phyloP scores from a whole-genome alignment of 2,329 filamentous ascomycete species.

The Salinomyces thailandicus region DNA sequence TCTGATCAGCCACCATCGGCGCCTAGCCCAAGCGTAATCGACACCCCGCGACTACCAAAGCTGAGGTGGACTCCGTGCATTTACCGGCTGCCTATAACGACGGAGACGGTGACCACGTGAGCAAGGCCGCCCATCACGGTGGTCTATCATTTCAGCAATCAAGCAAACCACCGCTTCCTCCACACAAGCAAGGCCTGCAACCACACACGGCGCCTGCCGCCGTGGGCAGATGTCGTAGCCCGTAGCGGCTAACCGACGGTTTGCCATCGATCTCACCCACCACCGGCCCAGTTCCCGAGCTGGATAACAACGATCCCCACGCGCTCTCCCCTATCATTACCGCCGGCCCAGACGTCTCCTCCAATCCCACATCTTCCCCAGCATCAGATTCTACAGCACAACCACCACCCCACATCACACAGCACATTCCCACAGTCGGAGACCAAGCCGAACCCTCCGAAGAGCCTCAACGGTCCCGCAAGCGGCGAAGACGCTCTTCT shows the following conservation, averaged over 20 bases:
- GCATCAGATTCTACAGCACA: constrained; percentile 26
- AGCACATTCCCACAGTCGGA: constrained; percentile 8
- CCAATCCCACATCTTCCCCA: constrained; percentile 13
- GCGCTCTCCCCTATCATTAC: constrained; percentile 21
- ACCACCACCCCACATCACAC: constrained; percentile 7
- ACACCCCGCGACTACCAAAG: too few species aligned
- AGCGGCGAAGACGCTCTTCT: constrained; percentile 22
- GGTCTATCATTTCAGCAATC: too few species aligned
- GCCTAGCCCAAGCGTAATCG: too few species aligned
- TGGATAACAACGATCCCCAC: constrained; percentile 19
- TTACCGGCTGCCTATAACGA: too few species aligned
- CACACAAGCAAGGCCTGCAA: too few species aligned
- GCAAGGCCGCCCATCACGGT: background rate
- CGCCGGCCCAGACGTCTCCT: constrained; percentile 22
- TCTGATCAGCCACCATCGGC: too few species aligned
- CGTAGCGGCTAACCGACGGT: constrained; percentile 2
- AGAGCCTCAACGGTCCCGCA: constrained; percentile 17
- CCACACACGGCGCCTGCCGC: background rate
- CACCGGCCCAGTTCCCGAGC: constrained; percentile 17
- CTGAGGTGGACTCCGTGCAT: too few species aligned
- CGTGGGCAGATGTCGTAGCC: constrained; percentile 8
- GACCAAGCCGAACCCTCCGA: constrained; percentile 13
- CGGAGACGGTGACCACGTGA: too few species aligned
- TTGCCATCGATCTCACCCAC: constrained; percentile 7
- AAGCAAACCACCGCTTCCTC: too few species aligned